phyloP scores from a whole-genome alignment of 164 flowering plant species.

The Piper longum region DNA sequence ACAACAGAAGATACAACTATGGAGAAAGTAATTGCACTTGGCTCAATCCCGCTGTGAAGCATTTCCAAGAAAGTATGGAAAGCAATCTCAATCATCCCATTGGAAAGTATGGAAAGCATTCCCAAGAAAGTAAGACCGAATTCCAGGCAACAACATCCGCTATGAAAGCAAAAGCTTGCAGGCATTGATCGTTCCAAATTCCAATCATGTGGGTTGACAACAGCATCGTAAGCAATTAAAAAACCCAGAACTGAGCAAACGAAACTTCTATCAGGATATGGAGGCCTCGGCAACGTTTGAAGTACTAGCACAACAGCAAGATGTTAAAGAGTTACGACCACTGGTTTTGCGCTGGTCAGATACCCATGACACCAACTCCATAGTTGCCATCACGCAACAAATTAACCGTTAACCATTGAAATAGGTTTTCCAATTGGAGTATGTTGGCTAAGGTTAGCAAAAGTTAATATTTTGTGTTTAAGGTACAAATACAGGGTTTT shows the following conservation, averaged over 20 bases:
- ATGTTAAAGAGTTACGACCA: not conserved
- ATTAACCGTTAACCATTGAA: no score
- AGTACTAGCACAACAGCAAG: not conserved
- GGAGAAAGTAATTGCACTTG: conserved; percentile 28
- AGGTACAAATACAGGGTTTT: no score
- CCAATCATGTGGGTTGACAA: not conserved
- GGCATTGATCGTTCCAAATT: conserved; percentile 1
- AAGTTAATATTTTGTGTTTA: no score
- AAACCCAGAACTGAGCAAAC: not conserved
- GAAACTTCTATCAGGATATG: not conserved
- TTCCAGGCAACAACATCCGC: conserved; percentile 32
- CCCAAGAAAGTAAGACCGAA: conserved; percentile 4
- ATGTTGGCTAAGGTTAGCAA: no score
- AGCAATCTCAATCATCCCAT: conserved; percentile 13
- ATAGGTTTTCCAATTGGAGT: no score
- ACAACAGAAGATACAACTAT: conserved; percentile 17
- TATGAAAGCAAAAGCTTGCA: conserved; percentile 17
- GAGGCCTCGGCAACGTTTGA: not conserved
- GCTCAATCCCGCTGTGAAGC: conserved; percentile 20
- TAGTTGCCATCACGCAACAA: no score
- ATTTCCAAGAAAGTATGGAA: conserved; percentile 15
- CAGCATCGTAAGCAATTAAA: not conserved
- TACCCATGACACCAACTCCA: no score
- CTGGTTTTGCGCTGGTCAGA: not conserved
- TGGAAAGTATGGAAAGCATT: conserved; percentile 18